phyloP scores from a whole-genome alignment of 352 stramenopile species.

The Pythium sukuiense region DNA sequence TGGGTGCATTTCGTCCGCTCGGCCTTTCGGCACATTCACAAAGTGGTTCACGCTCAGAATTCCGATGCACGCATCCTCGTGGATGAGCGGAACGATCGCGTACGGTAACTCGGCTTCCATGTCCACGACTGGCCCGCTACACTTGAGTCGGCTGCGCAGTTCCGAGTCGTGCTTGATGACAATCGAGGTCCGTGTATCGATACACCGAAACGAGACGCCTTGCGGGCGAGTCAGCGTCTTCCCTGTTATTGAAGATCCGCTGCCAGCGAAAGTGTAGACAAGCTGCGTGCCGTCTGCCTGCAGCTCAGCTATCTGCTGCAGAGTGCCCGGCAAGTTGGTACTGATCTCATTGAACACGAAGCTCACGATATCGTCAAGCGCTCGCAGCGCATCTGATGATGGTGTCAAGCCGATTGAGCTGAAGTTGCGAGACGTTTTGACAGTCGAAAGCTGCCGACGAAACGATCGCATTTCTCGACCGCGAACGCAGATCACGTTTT shows the following conservation, averaged over 20 bases:
- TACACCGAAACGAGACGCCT: conserved; percentile 54
- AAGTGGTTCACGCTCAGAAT: conserved; percentile 68
- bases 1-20: conserved; percentile 57
- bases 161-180: conserved; percentile 42
- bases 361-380: conserved; percentile 42
- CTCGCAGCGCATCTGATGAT: conserved; percentile 48
- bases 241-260: conserved; percentile 37
- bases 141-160: conserved; percentile 34
- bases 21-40: conserved; percentile 49
- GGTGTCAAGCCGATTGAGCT: conserved; percentile 51
- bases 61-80: conserved; percentile 64
- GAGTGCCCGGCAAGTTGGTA: conserved; percentile 48
- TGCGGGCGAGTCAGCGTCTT: conserved; percentile 44
- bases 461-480: conserved; percentile 43
- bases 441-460: conserved; percentile 31
- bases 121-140: background rate
- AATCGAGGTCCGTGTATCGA: conserved; percentile 44
- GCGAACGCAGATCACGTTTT: conserved; percentile 50
- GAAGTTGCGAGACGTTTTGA: conserved; percentile 28
- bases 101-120: conserved; percentile 39
- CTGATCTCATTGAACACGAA: conserved; percentile 50
- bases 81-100: conserved; percentile 60
- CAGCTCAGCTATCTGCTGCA: conserved; percentile 59
- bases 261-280: conserved; percentile 48
- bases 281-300: conserved; percentile 44